phyloP scores from a whole-genome alignment of 805 yeast species.

The Candida alai region DNA sequence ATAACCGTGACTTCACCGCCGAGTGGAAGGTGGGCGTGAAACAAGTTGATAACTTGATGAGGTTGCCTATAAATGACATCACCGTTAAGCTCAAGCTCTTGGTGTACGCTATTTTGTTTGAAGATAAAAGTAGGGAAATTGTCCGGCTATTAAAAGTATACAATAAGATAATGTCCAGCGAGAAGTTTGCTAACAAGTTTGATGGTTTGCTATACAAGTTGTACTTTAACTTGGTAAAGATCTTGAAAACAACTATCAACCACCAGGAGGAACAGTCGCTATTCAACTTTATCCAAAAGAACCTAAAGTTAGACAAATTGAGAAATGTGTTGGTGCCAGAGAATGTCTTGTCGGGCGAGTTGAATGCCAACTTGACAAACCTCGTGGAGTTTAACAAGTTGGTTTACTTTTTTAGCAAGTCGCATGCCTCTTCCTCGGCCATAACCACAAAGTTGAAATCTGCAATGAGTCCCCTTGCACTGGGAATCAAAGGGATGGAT shows the following conservation, averaged over 20 bases:
- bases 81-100: slow-evolving; percentile 36
- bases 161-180: slow-evolving; percentile 22
- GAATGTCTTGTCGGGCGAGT: slow-evolving; percentile 15
- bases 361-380: slow-evolving; percentile 16
- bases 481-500: slow-evolving; percentile 10
- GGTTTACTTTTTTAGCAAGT: slow-evolving; percentile 7
- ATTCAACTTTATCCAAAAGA: slow-evolving; percentile 26
- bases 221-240: slow-evolving; percentile 23
- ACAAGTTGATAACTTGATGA: slow-evolving; percentile 14
- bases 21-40: slow-evolving; percentile 48
- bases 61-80: slow-evolving; percentile 11
- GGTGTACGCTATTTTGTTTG: slow-evolving; percentile 38
- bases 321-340: slow-evolving; percentile 14
- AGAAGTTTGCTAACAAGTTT: slow-evolving; percentile 11
- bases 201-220: slow-evolving; percentile 26
- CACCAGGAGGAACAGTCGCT: slow-evolving; percentile 21
- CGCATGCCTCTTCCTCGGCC: background rate
- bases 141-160: slow-evolving; percentile 20
- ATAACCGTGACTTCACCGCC: slow-evolving; percentile 58
- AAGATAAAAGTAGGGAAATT: slow-evolving; percentile 22
- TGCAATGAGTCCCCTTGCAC: slow-evolving; percentile 5
- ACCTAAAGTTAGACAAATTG: slow-evolving; percentile 27
- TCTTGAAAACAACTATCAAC: slow-evolving; percentile 18
- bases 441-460: slow-evolving; percentile 1
- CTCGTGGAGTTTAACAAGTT: slow-evolving; percentile 15